Evolutionary conservation across 1,284 basidiomycete genomes (phyloP).

Genomic region (Pulveroboletus sp.): DNA sequence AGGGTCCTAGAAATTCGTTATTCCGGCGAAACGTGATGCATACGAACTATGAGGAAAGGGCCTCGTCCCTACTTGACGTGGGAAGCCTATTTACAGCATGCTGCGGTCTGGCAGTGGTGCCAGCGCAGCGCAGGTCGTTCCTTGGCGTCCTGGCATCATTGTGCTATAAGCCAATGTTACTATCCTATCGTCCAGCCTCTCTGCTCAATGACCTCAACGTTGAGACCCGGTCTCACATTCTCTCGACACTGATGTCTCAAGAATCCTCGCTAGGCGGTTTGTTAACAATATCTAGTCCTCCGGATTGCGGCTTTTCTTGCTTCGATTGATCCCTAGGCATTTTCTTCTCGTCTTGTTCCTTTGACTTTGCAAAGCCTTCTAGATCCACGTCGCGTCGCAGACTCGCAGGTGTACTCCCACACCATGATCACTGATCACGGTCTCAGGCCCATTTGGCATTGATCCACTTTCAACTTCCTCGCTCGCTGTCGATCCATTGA

Average conservation of each 20-base stretch:
- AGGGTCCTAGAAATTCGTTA: background rate
- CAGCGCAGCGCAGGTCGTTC: background rate
- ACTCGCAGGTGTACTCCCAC: background rate
- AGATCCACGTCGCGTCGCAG: background rate
- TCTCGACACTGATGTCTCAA: background rate
- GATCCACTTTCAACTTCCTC: background rate
- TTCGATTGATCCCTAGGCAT: too few relatives aligned
- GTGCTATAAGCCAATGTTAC: background rate
- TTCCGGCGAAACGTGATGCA: background rate
- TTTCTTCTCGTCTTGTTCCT: background rate
- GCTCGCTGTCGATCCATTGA: background rate
- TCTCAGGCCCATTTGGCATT: background rate
- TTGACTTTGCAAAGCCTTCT: too few relatives aligned
- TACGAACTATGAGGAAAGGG: background rate
- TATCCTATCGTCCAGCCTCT: background rate
- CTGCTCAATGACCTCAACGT: too few relatives aligned
- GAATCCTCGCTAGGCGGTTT: background rate
- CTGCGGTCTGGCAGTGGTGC: background rate
- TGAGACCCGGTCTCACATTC: background rate
- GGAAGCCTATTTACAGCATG: background rate
- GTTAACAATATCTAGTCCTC: background rate
- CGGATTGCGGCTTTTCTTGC: too few relatives aligned
- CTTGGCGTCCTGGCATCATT: background rate
- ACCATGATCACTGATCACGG: background rate
- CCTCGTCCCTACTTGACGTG: background rate